These are phyloP conservation scores for Hamamelis virginiana DNA, from an alignment of 164 flowering plant genomes.

Conservation along the genomic window DNA sequence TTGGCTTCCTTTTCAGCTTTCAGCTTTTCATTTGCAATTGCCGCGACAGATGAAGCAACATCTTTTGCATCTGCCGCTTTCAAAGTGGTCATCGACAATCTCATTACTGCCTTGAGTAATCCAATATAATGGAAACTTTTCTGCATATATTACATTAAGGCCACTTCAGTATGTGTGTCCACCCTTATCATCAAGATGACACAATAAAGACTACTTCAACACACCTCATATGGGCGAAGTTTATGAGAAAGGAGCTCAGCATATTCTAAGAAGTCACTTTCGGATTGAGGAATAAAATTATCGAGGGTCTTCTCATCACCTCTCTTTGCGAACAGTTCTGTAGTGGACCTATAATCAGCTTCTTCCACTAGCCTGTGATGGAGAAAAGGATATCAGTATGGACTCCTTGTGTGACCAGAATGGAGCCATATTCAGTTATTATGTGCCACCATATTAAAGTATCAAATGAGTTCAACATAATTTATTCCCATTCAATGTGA, in stretches of 20 bases:
- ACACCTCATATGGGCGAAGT: slow-evolving; percentile 80
- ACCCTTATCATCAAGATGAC: too few relatives aligned
- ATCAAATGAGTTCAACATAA: too few relatives aligned
- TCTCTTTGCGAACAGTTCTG: slow-evolving; percentile 69
- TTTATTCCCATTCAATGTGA: too few relatives aligned
- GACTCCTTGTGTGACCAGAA: too few relatives aligned
- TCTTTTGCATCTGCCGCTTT: slow-evolving; percentile 97
- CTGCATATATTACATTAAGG: slow-evolving; percentile 33
- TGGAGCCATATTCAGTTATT: neutral
- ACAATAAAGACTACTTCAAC: too few relatives aligned
- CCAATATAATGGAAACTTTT: slow-evolving; percentile 90
- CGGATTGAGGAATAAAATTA: slow-evolving; percentile 86
- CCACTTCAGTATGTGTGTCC: too few relatives aligned
- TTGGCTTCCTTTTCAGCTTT: slow-evolving; percentile 94
- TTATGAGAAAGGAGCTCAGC: slow-evolving; percentile 83
- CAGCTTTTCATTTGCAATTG: slow-evolving; percentile 92
- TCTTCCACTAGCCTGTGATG: slow-evolving; percentile 84
- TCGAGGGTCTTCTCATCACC: slow-evolving; percentile 77
- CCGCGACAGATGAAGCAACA: slow-evolving; percentile 81
- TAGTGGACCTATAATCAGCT: slow-evolving; percentile 79
- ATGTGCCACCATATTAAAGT: too few relatives aligned
- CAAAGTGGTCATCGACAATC: slow-evolving; percentile 67
- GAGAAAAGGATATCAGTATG: neutral
- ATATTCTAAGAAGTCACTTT: slow-evolving; percentile 83
- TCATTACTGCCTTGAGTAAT: slow-evolving; percentile 83